These are phyloP conservation scores for Hortaea werneckii DNA, from an alignment of 2,329 filamentous ascomycete species.

Conservation along the genomic window DNA sequence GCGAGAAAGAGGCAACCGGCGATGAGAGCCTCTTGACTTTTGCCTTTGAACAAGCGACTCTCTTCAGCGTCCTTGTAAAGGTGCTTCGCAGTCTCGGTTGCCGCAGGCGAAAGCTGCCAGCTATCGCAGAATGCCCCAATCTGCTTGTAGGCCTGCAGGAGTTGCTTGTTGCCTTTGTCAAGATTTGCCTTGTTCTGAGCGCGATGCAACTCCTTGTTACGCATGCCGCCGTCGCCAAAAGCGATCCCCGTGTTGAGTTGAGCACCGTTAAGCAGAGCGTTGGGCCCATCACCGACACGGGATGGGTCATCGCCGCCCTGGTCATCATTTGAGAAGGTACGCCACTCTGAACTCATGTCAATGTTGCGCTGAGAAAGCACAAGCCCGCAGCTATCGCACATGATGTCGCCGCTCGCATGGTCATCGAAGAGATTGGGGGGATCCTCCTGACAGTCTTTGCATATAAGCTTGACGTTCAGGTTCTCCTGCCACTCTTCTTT, in stretches of 20 bases:
- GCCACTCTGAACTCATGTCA: conserved; percentile 95
- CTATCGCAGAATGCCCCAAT: conserved; percentile 81
- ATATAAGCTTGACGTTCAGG: conserved; percentile 74
- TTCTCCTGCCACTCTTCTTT: conserved; percentile 63
- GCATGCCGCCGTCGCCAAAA: conserved; percentile 63
- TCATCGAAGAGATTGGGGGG: conserved; percentile 93
- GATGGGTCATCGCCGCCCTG: conserved; percentile 93
- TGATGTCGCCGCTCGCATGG: conserved; percentile 82
- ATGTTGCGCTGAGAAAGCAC: conserved; percentile 87
- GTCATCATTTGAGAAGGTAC: conserved; percentile 97
- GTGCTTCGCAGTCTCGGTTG: conserved; percentile 84
- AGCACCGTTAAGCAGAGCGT: conserved; percentile 79
- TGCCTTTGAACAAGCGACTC: conserved; percentile 87
- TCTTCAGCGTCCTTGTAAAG: conserved; percentile 94
- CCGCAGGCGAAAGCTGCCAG: conserved; percentile 68
- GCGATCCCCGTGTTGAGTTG: conserved; percentile 84
- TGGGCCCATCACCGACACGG: conserved; percentile 90
- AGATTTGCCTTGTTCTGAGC: conserved; percentile 72
- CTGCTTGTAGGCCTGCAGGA: conserved; percentile 76
- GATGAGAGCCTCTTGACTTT: conserved; percentile 85
- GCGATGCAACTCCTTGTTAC: conserved; percentile 65
- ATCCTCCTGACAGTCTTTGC: conserved; percentile 79
- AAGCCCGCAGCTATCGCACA: conserved; percentile 83
- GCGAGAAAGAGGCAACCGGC: conserved; percentile 97
- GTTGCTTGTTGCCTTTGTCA: conserved; percentile 72